These are phyloP conservation scores for Panicum virgatum DNA, from an alignment of 202 grass and related monocot species.

Conservation along the genomic window DNA sequence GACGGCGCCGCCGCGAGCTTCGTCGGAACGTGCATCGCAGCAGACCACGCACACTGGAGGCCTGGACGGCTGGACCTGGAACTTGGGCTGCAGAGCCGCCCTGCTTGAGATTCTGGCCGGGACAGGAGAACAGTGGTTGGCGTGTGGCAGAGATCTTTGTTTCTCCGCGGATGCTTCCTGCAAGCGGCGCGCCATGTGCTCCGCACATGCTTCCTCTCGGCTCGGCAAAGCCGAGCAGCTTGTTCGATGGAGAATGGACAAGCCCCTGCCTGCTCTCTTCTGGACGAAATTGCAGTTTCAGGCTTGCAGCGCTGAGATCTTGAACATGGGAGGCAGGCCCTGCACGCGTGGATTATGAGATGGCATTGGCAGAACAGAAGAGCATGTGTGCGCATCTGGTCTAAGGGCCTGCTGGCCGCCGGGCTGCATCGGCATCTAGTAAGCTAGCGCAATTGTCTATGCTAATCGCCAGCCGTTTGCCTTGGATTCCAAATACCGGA, in stretches of 20 bases:
- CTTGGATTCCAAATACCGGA: conserved; percentile 2
- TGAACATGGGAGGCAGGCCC: no score
- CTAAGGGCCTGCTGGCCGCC: no score
- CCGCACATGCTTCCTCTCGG: conserved; percentile 21
- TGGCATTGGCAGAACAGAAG: conserved; percentile 4
- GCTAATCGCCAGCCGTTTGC: neutral
- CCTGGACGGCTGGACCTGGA: no score
- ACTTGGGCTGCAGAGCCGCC: neutral
- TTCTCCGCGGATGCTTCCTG: conserved; percentile 11
- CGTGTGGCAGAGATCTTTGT: conserved; percentile 10
- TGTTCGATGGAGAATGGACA: neutral
- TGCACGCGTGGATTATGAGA: neutral
- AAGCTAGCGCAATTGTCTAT: neutral
- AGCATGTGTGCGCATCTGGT: neutral
- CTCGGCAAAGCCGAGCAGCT: neutral
- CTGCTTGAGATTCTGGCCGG: neutral
- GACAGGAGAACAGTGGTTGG: conserved; percentile 17
- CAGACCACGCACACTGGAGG: no score
- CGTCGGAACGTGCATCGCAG: neutral
- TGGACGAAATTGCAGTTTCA: neutral
- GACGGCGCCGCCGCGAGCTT: neutral
- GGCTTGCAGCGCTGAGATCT: conserved; percentile 5
- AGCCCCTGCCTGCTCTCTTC: neutral
- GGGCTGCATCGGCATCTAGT: neutral
- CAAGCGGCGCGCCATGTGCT: conserved; percentile 23